phyloP scores from a whole-genome alignment of 176 grass and related monocot genomes.

The Musa schizocarpa region DNA sequence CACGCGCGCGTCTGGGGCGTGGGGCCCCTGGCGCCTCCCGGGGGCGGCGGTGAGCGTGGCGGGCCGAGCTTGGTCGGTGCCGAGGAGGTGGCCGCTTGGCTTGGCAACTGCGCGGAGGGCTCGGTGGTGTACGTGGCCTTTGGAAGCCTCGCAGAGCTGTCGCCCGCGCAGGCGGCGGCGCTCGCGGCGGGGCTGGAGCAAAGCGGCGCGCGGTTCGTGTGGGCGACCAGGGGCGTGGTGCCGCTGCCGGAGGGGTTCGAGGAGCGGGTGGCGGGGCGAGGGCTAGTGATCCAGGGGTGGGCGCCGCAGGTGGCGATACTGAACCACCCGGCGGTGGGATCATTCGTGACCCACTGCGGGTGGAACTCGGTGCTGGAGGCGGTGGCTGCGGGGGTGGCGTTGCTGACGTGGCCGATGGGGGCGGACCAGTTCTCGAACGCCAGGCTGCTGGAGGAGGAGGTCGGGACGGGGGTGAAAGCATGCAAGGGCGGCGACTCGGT shows the following conservation, averaged over 20 bases:
- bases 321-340: slow-evolving; percentile 47
- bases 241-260: slow-evolving; percentile 49
- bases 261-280: slow-evolving; percentile 21
- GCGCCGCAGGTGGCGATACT: slow-evolving; percentile 58
- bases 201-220: slow-evolving; percentile 33
- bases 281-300: slow-evolving; percentile 51
- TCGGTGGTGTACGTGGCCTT: slow-evolving; percentile 9
- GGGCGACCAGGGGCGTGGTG: slow-evolving; percentile 26
- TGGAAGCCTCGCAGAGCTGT: neutral
- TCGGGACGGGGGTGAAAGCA: slow-evolving; percentile 24
- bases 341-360: slow-evolving; percentile 61
- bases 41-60: neutral
- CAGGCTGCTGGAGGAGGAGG: slow-evolving; percentile 46
- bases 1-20: slow-evolving; percentile 7
- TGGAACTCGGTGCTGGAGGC: slow-evolving; percentile 66
- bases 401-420: slow-evolving; percentile 63
- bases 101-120: neutral
- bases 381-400: slow-evolving; percentile 45
- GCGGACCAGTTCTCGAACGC: slow-evolving; percentile 72
- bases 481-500: slow-evolving; percentile 26
- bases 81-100: neutral
- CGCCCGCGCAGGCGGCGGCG: slow-evolving; percentile 1
- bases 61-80: neutral
- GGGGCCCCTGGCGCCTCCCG: neutral
- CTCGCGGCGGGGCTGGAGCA: slow-evolving; percentile 28